Conservation (phyloP, 768 basidiomycete genomes). For the Rhizopogon vinicolor region DNA sequence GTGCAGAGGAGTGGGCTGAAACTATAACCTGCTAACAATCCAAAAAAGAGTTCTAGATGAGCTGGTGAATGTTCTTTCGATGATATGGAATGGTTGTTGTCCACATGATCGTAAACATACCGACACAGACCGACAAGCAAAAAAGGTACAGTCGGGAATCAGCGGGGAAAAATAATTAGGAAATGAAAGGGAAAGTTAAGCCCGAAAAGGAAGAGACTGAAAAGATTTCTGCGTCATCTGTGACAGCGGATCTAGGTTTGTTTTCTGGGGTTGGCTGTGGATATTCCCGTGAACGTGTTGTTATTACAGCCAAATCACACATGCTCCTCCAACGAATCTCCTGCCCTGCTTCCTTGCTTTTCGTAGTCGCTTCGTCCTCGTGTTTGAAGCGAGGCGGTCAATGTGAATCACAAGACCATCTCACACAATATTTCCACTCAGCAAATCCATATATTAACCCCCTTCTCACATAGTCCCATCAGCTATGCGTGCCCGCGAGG, state of each 20-base stretch:
- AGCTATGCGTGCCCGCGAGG: not conserved
- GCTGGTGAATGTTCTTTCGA: no score
- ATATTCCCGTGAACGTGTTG: constrained; percentile 2
- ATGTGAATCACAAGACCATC: constrained; percentile 1
- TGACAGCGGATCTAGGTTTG: not conserved
- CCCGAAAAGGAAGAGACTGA: not conserved
- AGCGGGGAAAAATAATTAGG: not conserved
- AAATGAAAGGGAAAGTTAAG: not conserved
- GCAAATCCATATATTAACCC: constrained; percentile 1
- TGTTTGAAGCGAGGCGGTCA: constrained; percentile 5
- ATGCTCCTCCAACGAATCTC: not conserved
- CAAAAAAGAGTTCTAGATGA: no score
- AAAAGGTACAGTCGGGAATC: not conserved
- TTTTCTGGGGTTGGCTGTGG: not conserved
- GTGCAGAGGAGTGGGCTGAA: no score
- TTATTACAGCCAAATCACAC: not conserved
- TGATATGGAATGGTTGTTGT: no score
- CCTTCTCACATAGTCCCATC: not conserved
- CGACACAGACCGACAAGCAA: no score
- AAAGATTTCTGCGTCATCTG: not conserved
- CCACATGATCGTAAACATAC: no score
- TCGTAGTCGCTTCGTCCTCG: constrained; percentile 4
- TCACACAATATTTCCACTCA: not conserved
- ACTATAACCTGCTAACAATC: no score
- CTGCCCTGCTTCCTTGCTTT: not conserved